These are phyloP conservation scores for Lycium barbarum DNA, from an alignment of 257 asterid species.

Conservation along the genomic window DNA sequence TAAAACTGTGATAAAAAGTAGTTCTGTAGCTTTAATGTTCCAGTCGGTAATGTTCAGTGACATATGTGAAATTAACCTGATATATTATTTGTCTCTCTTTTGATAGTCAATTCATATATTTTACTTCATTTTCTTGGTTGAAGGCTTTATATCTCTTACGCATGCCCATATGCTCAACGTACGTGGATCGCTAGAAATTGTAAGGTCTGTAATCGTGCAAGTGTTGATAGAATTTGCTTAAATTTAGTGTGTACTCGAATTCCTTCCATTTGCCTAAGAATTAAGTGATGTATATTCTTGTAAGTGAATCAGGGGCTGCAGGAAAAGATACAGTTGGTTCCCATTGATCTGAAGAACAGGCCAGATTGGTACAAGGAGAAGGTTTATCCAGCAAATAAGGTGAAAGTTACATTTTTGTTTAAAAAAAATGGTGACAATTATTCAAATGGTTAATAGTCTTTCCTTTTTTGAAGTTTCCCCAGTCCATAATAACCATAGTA, in stretches of 20 bases:
- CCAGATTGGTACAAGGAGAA: conserved; percentile 95
- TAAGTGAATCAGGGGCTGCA: conserved; percentile 69
- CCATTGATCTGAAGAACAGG: conserved; percentile 77
- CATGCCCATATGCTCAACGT: conserved; percentile 91
- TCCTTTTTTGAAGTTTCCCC: not conserved
- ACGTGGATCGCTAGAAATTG: conserved; percentile 78
- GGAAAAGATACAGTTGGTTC: conserved; percentile 69
- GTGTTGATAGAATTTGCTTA: not conserved
- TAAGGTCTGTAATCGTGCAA: conserved; percentile 55
- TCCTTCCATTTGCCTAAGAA: conserved; percentile 1
- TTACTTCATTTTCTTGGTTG: conserved; percentile 39
- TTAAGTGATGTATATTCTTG: conserved; percentile 22
- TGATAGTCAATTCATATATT: not conserved
- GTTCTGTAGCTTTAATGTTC: not conserved
- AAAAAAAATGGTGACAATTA: not conserved
- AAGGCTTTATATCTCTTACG: conserved; percentile 84
- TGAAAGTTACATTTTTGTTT: conserved; percentile 21
- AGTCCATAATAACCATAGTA: not conserved
- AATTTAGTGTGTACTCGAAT: not conserved
- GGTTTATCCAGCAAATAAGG: conserved; percentile 87
- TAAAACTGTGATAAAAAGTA: not conserved
- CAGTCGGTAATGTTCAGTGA: not conserved
- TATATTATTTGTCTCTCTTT: not conserved
- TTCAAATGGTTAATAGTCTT: not conserved
- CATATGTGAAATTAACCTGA: not conserved